These are phyloP conservation scores for Akanthomyces dipterigenus DNA, from an alignment of 2,329 filamentous ascomycete species.

Conservation along the genomic window DNA sequence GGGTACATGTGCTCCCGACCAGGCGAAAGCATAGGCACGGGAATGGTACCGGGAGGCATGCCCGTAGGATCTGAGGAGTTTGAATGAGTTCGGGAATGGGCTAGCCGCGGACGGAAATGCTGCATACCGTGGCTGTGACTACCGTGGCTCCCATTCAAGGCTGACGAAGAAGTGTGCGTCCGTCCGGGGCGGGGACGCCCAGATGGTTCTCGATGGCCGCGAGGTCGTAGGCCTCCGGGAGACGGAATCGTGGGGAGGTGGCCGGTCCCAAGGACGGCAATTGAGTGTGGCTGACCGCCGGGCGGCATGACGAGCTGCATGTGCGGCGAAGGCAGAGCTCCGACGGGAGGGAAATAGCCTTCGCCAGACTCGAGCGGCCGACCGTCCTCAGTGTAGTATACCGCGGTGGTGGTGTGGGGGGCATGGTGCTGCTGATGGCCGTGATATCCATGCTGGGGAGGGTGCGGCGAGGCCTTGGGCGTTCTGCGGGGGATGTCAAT, in stretches of 20 bases:
- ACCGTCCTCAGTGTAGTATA: slow-evolving; percentile 55
- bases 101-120: slow-evolving; percentile 31
- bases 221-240: slow-evolving; percentile 58
- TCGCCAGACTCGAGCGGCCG: slow-evolving; percentile 61
- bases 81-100: slow-evolving; percentile 53
- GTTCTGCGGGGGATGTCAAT: slow-evolving; percentile 82
- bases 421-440: slow-evolving; percentile 15
- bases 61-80: slow-evolving; percentile 47
- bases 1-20: slow-evolving; percentile 44
- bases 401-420: slow-evolving; percentile 38
- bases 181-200: slow-evolving; percentile 56
- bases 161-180: slow-evolving; percentile 77
- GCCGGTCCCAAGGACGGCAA: slow-evolving; percentile 73
- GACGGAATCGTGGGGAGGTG: slow-evolving; percentile 77
- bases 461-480: slow-evolving; percentile 70
- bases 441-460: background rate
- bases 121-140: slow-evolving; percentile 28
- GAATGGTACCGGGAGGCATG: slow-evolving; percentile 41
- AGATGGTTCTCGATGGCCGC: slow-evolving; percentile 50
- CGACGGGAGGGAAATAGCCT: slow-evolving; percentile 76
- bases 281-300: slow-evolving; percentile 49
- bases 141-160: slow-evolving; percentile 37
- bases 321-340: slow-evolving; percentile 36
- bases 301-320: slow-evolving; percentile 33
- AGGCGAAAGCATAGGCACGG: slow-evolving; percentile 44